Base-by-base conservation (phyloP, 495 filamentous ascomycete genomes). In the Astrothelium macrocarpum region DNA sequence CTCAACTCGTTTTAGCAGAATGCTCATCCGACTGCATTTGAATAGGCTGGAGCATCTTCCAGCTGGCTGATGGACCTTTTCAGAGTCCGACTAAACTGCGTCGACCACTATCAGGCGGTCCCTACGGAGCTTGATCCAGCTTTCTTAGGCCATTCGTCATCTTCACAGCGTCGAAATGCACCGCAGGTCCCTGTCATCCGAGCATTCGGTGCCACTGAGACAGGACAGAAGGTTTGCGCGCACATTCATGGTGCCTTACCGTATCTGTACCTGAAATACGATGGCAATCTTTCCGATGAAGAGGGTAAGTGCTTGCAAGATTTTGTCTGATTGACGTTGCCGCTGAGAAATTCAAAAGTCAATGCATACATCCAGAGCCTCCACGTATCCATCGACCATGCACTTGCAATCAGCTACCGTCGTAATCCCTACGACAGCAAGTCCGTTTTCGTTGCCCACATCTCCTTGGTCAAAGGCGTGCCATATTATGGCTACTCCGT, bases 161-260 rank as follows among this genome's bases (percentile, higher is more conserved):
- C 74, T 62, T 78, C 74, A 43, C 81, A 78, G 73, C 73, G 72
- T 71, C 79, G 68, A 66, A 86, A 80, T 61, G 80, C 82, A 39
- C 85, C 89, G 1, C 87, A 81, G 61, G 85, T 97, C 10, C 95
- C 94, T 1, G 85, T 97, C 26, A 87, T 98, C 59, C 85, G 94
- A 66, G 83, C 94, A 23, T 98, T 97, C 73, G 95, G 94, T 0
- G 85, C 91, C 3, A 96, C 94, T 1, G 95, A 97, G 73, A 90
- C 91, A 0, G 95, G 95, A 1, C 93, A 98, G 73, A 95, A 92
- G 66, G 90, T 97, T 18, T 97, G 94, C 77, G 91, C 90, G 26
- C 94, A 98, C 80, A 85, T 98, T 53, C 94, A 98, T 73, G 94
- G 95, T 65, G 93, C 87, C 32, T 91, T 97, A 70, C 94, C 95